Base-by-base conservation (phyloP, 768 basidiomycete genomes). In the Tulasnella sp. region DNA sequence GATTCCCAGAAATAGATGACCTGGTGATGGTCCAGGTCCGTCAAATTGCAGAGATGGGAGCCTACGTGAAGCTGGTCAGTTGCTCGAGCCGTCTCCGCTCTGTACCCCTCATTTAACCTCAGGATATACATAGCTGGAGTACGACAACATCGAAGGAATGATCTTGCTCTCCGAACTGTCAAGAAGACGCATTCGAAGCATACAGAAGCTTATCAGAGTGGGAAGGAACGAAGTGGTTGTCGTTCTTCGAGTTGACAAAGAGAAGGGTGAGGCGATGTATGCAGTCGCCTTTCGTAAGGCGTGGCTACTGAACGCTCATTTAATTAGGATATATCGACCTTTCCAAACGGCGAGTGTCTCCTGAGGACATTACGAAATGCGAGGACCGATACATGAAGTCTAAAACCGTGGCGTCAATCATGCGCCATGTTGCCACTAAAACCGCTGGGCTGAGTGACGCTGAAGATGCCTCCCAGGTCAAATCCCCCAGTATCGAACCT, bases 71-170 rank as follows among this genome's bases (percentile, higher is more conserved):
- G 82, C 87, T 99, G 80, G 96, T 97, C 79, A 80, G 92, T 85
- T 14, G 49, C 15, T 29, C 77, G 72, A 74, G 54, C 37, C 67
- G 15, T 39, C 19, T 19, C 34, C 25, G 29, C 9, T 6, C n/a
- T 11, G 31, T 1, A 11, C 22, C 40, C 42, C 54, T 4, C 39
- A n/a, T 22, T 75, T 17, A 29, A 17, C 31, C 38, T 19, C n/a
- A 36, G 22, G 42, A 31, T 25, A 22, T 42, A 34, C 42, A 67
- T 67, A 97, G 96, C 91, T 99, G 80, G 97, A 98, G 84, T 99
- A 99, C 82, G 97, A 99, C 83, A 96, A 96, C 82, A 97, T 96
- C 72, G 97, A 99, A 83, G 97, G 97, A 79, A 99, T 99, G 97
- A 99, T 99, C 80, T 85, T 99, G 15, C 90, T 99, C n/a, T 97